phyloP scores from a whole-genome alignment of 2,329 filamentous ascomycete species.

The Cylindrodendrum hubeiense region DNA sequence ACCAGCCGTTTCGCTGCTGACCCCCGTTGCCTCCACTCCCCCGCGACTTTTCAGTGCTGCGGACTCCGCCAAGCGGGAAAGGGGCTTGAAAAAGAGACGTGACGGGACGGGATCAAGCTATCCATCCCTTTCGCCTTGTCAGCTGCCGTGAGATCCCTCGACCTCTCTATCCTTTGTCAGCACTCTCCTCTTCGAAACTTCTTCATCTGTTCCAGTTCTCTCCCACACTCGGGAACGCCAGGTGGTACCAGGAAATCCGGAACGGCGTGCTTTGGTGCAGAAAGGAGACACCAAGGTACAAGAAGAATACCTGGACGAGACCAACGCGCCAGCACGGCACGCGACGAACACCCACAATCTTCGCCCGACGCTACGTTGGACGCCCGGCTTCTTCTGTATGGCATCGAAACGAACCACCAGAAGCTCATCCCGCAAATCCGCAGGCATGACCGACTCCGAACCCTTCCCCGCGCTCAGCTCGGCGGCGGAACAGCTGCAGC shows the following conservation, averaged over 20 bases:
- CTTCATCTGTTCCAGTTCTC: not conserved
- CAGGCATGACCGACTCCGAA: conserved; percentile 60
- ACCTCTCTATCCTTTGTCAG: not conserved
- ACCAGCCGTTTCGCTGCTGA: conserved; percentile 11
- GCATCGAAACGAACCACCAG: conserved; percentile 10
- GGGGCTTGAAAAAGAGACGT: conserved; percentile 11
- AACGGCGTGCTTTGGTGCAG: not conserved
- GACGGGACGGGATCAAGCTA: not conserved
- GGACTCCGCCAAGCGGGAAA: conserved; percentile 10
- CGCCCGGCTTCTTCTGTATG: conserved; percentile 3
- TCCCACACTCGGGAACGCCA: not conserved
- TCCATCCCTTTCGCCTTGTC: conserved; percentile 11
- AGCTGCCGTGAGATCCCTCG: conserved; percentile 6
- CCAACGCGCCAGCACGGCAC: not conserved
- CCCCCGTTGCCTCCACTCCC: conserved; percentile 11
- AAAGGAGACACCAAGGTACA: conserved; percentile 1
- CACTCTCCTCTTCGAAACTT: not conserved
- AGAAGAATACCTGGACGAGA: not conserved
- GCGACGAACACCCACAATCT: conserved; percentile 4
- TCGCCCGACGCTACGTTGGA: not conserved
- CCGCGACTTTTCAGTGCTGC: conserved; percentile 12
- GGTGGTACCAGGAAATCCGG: not conserved
- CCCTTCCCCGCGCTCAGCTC: conserved; percentile 68
- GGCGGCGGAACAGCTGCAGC: conserved; percentile 62
- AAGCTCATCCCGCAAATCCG: conserved; percentile 12